Base-by-base conservation (phyloP, 331 rosid genomes). In the Spiraea crenata region DNA sequence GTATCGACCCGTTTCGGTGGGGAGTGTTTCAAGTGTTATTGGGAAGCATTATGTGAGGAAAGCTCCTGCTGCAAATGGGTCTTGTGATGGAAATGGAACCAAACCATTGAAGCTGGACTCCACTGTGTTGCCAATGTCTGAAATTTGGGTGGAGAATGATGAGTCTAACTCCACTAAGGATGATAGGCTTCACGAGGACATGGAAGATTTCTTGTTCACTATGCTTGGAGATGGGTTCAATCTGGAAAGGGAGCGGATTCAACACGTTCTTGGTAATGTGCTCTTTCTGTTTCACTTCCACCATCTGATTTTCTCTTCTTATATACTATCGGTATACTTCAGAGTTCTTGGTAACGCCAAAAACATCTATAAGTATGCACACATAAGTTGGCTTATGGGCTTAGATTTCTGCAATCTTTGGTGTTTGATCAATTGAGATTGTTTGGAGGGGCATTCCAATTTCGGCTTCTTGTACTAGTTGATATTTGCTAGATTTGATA, bases 161-260 rank as follows among this genome's bases (percentile, higher is more conserved):
- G 31, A 59, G 83, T 67, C 76, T 25, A 65, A 55, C 57, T 65
- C 68, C 34, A 63, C 50, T 7, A 83, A 72, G 58, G 73, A 75
- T 19, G 64, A 70, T 70, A 45, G 0, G 25, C 79, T 89, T 77
- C 91, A 80, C 58, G 81, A 69, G 64, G 91, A 83, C 60, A 91
- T 87, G 93, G 99, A 87, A 73, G 88, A 91, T 38, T 87, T 95
- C 73, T 76, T 95, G 68, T 86, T 82, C 77, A 80, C 59, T 59
- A 89, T 91, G 96, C 96, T 93, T 67, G 96, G 95, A 60, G 79
- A 83, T 60, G 97, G 96, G 45, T 91, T 87, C 77, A 76, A 74
- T 80, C 89, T 95, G 25, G 87, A 83, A 16, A 86, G 90, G 79
- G 80, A 80, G 61, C 78, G 67, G 78, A 87, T 95, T 62, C 85